phyloP scores from a whole-genome alignment of 768 basidiomycete species.

The Tephrocybe sp. region DNA sequence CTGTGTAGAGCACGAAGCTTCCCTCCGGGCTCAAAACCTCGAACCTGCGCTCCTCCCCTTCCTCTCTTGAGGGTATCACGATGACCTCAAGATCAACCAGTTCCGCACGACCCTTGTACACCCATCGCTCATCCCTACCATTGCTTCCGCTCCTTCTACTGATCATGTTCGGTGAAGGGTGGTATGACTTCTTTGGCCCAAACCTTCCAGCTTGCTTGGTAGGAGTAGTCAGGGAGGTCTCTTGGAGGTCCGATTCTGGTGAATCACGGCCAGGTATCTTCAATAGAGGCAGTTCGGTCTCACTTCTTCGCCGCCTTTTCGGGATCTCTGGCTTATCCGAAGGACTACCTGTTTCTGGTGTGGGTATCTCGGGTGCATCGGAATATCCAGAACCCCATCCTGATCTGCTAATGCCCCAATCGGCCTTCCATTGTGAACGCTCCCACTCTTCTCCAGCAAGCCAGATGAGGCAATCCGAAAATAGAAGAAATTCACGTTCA shows the following conservation, averaged over 20 bases:
- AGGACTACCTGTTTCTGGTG: slow-evolving; percentile 10
- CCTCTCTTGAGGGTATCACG: slow-evolving; percentile 43
- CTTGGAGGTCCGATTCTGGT: background rate
- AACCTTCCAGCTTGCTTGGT: slow-evolving; percentile 12
- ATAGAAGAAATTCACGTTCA: slow-evolving; percentile 74
- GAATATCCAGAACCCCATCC: slow-evolving; percentile 19
- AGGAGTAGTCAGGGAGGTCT: slow-evolving; percentile 21
- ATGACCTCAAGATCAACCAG: slow-evolving; percentile 80
- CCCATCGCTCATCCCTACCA: slow-evolving; percentile 69
- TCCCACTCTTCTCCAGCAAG: slow-evolving; percentile 53
- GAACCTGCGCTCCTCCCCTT: slow-evolving; percentile 56
- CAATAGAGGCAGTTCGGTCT: slow-evolving; percentile 48
- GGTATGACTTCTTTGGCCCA: slow-evolving; percentile 20
- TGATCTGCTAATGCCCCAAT: slow-evolving; percentile 30
- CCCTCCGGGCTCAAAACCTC: slow-evolving; percentile 78
- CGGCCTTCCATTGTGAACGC: slow-evolving; percentile 30
- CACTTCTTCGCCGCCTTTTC: slow-evolving; percentile 59
- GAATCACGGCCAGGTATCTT: background rate
- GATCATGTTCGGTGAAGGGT: slow-evolving; percentile 29
- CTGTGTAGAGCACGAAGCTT: slow-evolving; percentile 73
- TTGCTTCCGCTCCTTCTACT: slow-evolving; percentile 33
- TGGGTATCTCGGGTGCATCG: slow-evolving; percentile 15
- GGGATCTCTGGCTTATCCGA: slow-evolving; percentile 30
- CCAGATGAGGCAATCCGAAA: slow-evolving; percentile 83
- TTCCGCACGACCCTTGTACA: slow-evolving; percentile 66